A percentile compares a stretch with the other conserved stretches of the same genome.
Conservation (phyloP, 345 rosid genomes). For the Eucalyptus tenuipes region DNA sequence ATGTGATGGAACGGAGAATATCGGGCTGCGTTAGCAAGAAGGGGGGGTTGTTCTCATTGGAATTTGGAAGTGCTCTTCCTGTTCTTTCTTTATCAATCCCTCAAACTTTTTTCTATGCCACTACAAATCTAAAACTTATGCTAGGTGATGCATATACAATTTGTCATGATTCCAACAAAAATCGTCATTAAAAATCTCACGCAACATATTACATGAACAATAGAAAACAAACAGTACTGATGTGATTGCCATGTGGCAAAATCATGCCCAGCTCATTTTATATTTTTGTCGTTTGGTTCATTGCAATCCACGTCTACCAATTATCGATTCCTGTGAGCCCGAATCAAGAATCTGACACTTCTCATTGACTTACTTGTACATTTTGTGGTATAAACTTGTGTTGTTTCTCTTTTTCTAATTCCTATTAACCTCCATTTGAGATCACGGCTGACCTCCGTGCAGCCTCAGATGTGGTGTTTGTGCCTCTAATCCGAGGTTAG, state of each 20-base stretch:
- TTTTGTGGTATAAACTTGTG: background rate
- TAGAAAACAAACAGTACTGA: background rate
- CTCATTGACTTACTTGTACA: background rate
- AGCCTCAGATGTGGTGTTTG: background rate
- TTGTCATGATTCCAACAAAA: background rate
- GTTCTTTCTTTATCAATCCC: background rate
- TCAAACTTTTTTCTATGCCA: background rate
- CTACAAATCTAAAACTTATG: background rate
- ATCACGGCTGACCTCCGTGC: background rate
- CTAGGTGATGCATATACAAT: background rate
- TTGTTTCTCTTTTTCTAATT: background rate
- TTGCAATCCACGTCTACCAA: background rate
- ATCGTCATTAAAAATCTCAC: background rate
- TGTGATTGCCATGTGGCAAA: background rate
- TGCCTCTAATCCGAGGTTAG: background rate
- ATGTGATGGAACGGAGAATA: background rate
- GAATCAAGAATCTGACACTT: background rate
- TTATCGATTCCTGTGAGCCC: accelerated
- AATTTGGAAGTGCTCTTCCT: background rate
- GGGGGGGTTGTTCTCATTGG: background rate
- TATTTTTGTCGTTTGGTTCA: background rate
- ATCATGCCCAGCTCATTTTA: background rate
- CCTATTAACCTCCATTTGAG: background rate
- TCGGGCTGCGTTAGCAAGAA: background rate
- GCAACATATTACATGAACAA: background rate